A percentile compares a stretch with the other conserved stretches of the same genome.
phyloP scores from a whole-genome alignment of 805 yeast genomes.

The Nakazawaea pomicola region DNA sequence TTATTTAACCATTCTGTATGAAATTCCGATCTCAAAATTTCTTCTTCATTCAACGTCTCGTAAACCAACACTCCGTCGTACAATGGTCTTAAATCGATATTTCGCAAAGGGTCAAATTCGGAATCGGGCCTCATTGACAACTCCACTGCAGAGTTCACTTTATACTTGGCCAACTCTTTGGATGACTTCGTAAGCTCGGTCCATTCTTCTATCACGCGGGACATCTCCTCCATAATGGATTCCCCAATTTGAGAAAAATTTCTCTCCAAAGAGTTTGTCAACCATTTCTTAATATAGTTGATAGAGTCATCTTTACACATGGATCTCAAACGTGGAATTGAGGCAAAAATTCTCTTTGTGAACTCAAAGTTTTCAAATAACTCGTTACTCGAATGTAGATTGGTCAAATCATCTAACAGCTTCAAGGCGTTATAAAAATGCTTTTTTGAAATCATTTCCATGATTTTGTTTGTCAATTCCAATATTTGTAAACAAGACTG shows the following conservation, averaged over 20 bases:
- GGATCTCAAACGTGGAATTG: conserved; percentile 71
- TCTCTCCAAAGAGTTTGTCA: conserved; percentile 55
- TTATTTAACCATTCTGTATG: conserved; percentile 68
- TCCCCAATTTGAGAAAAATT: conserved; percentile 58
- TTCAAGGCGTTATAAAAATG: conserved; percentile 85
- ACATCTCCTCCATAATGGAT: conserved; percentile 48
- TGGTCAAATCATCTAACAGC: conserved; percentile 68
- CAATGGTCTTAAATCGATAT: conserved; percentile 63
- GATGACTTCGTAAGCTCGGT: conserved; percentile 38
- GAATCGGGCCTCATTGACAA: conserved; percentile 57
- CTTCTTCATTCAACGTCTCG: conserved; percentile 61
- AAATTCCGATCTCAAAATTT: conserved; percentile 56
- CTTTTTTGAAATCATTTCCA: conserved; percentile 68
- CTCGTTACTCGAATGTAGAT: conserved; percentile 63
- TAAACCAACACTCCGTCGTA: conserved; percentile 83
- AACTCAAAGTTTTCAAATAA: conserved; percentile 67
- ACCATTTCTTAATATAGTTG: conserved; percentile 59
- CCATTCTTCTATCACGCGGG: conserved; percentile 58
- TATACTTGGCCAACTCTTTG: conserved; percentile 45
- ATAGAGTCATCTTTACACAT: conserved; percentile 73
- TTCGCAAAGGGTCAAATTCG: conserved; percentile 43
- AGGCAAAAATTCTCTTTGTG: conserved; percentile 63
- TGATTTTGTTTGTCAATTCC: conserved; percentile 81
- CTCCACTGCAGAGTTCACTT: conserved; percentile 85
- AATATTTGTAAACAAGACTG: conserved; percentile 73